A percentile compares a stretch with the other conserved stretches of the same genome.
Evolutionary conservation across 306 rosid species (phyloP).

Genomic region (Sphenostylis stenocarpa): DNA sequence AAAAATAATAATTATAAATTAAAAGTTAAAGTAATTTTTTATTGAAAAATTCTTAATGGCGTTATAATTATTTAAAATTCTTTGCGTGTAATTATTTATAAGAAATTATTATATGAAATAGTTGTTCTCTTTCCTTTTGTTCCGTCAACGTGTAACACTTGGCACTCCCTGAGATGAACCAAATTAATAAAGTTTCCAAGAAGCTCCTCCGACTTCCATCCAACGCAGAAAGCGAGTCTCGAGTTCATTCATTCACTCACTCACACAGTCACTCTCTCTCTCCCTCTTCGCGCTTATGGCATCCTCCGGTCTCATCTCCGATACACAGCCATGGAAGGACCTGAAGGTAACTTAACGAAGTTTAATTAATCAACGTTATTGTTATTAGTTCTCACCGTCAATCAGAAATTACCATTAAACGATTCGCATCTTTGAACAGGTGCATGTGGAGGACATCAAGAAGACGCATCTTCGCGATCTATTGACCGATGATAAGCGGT

Average conservation of each 20-base stretch:
- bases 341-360: slow-evolving; percentile 52
- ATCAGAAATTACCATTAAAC: neutral
- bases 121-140: neutral
- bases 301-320: slow-evolving; percentile 53
- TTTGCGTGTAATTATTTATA: too few relatives aligned
- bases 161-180: neutral
- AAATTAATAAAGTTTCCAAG: neutral
- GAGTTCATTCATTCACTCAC: neutral
- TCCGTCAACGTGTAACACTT: neutral
- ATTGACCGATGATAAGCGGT: slow-evolving; percentile 57
- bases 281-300: slow-evolving; percentile 39
- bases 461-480: slow-evolving; percentile 67
- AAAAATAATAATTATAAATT: too few relatives aligned
- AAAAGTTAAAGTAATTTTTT: too few relatives aligned
- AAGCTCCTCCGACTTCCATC: neutral
- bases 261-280: neutral
- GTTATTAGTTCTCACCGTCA: neutral
- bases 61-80: too few relatives aligned
- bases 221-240: neutral
- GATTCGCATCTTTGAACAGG: slow-evolving; percentile 33
- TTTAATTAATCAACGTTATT: too few relatives aligned
- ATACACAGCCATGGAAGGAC: slow-evolving; percentile 63
- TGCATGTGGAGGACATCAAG: slow-evolving; percentile 55
- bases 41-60: too few relatives aligned
- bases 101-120: too few relatives aligned